phyloP scores from a whole-genome alignment of 2,329 filamentous ascomycete genomes.

The Pyrenochaeta sp. region DNA sequence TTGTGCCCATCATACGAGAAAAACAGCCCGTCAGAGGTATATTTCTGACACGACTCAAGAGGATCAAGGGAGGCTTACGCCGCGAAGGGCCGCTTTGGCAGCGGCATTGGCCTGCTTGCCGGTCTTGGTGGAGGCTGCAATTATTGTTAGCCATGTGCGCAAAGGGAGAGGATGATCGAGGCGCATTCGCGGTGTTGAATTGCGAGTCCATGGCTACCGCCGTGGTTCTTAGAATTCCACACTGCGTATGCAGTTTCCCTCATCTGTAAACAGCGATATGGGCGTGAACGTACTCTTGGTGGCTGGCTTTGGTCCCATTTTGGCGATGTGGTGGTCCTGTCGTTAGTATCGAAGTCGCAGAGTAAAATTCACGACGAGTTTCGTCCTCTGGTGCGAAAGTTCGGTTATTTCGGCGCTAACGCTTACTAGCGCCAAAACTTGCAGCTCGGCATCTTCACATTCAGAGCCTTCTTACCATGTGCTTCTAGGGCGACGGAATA shows the following conservation, averaged over 20 bases:
- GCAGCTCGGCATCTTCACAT: slow-evolving; percentile 23
- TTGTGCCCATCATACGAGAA: slow-evolving; percentile 49
- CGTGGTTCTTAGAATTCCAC: slow-evolving; percentile 10
- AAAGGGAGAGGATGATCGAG: slow-evolving; percentile 21
- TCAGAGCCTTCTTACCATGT: slow-evolving; percentile 12
- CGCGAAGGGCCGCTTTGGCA: slow-evolving; percentile 95
- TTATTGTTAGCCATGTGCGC: slow-evolving; percentile 33
- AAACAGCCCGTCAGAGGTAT: slow-evolving; percentile 62
- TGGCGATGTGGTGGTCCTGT: slow-evolving; percentile 47
- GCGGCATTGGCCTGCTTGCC: slow-evolving; percentile 83
- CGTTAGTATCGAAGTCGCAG: slow-evolving; percentile 43
- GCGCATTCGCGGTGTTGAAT: slow-evolving; percentile 31
- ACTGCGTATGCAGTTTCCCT: slow-evolving; percentile 14
- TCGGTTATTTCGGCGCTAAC: slow-evolving; percentile 12
- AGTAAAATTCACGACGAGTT: slow-evolving; percentile 25
- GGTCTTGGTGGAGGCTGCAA: slow-evolving; percentile 67
- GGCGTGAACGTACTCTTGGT: slow-evolving; percentile 45
- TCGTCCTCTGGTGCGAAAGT: slow-evolving; percentile 20
- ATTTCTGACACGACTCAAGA: slow-evolving; percentile 59
- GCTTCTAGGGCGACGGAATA: slow-evolving; percentile 1
- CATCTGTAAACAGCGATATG: slow-evolving; percentile 15
- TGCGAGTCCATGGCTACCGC: slow-evolving; percentile 10
- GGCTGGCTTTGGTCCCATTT: slow-evolving; percentile 52
- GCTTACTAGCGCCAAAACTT: slow-evolving; percentile 25
- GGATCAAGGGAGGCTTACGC: slow-evolving; percentile 70